A percentile compares a stretch with the other conserved stretches of the same genome.
phyloP scores from a whole-genome alignment of 2,329 filamentous ascomycete species.

The Aureobasidium subglaciale region DNA sequence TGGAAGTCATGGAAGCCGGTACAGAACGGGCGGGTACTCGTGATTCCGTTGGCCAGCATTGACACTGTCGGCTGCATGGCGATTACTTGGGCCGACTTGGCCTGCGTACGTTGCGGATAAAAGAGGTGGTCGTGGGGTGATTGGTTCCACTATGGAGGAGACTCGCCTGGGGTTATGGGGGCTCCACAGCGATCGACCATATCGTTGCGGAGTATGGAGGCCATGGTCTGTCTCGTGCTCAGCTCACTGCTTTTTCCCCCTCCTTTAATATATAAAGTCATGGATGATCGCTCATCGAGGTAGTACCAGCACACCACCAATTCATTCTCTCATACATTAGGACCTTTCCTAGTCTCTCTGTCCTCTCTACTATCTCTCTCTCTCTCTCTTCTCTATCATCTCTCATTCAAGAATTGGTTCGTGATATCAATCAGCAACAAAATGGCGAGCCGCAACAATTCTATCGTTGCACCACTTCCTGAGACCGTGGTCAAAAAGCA shows the following conservation, averaged over 20 bases:
- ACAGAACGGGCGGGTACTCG: background rate
- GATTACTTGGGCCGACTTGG: slow-evolving; percentile 12
- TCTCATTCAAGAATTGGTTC: background rate
- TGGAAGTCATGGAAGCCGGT: background rate
- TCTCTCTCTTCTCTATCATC: background rate
- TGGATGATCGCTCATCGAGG: background rate
- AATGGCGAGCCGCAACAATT: slow-evolving; percentile 10
- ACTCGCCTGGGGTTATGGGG: background rate
- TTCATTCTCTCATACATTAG: background rate
- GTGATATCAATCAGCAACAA: background rate
- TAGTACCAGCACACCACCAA: background rate
- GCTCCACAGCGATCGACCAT: slow-evolving; percentile 11
- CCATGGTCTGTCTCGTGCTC: background rate
- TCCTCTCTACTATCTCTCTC: background rate
- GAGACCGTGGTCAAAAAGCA: slow-evolving; percentile 4
- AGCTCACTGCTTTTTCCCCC: background rate
- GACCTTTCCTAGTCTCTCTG: background rate
- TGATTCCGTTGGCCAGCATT: background rate
- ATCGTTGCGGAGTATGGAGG: background rate
- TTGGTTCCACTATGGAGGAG: background rate
- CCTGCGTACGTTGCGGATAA: background rate
- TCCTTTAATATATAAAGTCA: slow-evolving; percentile 10
- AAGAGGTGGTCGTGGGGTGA: slow-evolving; percentile 1
- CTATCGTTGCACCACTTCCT: slow-evolving; percentile 1
- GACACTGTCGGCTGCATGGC: slow-evolving; percentile 10